These are phyloP conservation scores for Choricystis sp. DNA, from an alignment of 139 green algal species.

Conservation along the genomic window DNA sequence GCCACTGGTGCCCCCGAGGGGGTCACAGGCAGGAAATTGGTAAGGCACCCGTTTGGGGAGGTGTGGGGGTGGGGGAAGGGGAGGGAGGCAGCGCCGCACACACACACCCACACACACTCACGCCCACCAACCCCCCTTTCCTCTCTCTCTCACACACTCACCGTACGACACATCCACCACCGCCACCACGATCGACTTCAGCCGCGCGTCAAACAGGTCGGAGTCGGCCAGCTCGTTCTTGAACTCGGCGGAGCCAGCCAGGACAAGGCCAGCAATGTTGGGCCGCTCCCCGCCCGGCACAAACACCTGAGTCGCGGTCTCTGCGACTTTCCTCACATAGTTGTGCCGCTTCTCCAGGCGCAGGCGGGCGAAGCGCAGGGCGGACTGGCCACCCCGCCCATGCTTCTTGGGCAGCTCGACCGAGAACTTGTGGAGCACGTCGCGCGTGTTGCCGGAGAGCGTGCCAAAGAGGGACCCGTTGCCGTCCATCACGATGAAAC, in stretches of 20 bases:
- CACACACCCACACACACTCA: not conserved
- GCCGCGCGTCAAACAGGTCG: slow-evolving; percentile 93
- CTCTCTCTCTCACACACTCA: slow-evolving; percentile 17
- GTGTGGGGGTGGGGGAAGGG: not conserved
- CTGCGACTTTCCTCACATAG: slow-evolving; percentile 82
- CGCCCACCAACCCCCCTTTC: not conserved
- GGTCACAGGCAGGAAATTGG: slow-evolving; percentile 44
- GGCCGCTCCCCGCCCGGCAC: slow-evolving; percentile 70
- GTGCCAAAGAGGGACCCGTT: slow-evolving; percentile 94
- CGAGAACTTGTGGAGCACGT: slow-evolving; percentile 91
- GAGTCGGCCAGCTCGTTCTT: slow-evolving; percentile 85
- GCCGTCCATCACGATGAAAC: slow-evolving; percentile 99
- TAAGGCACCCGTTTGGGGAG: slow-evolving; percentile 29
- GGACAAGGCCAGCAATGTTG: slow-evolving; percentile 89
- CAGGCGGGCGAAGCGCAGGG: slow-evolving; percentile 93
- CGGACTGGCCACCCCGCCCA: slow-evolving; percentile 88
- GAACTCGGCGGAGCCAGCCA: slow-evolving; percentile 93
- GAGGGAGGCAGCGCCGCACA: not conserved
- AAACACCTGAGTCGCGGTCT: slow-evolving; percentile 63
- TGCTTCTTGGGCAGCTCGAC: slow-evolving; percentile 99
- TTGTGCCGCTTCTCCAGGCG: slow-evolving; percentile 98
- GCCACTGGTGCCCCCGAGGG: slow-evolving; percentile 15
- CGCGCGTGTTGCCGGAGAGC: slow-evolving; percentile 86
- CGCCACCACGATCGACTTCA: slow-evolving; percentile 75
- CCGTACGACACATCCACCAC: slow-evolving; percentile 96